Evolutionary conservation across 2,329 filamentous ascomycete species (phyloP).

Genomic region (Pseudopyrenochaeta lycopersici): DNA sequence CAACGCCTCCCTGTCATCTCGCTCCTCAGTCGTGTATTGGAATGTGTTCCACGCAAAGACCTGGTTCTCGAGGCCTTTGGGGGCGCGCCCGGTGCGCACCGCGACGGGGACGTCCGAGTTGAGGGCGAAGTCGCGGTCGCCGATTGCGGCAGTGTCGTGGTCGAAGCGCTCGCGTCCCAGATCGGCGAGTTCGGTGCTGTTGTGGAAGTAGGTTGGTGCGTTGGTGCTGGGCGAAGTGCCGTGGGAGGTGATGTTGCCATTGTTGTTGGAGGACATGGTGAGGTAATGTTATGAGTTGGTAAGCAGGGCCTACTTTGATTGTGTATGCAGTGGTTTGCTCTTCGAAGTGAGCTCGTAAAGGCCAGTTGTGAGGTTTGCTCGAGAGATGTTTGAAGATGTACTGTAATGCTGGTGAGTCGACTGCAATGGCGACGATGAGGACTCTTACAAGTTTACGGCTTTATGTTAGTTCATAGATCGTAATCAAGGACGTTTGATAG

Average conservation of each 20-base stretch:
- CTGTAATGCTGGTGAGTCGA: too few relatives aligned
- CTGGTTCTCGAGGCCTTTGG: conserved; percentile 34
- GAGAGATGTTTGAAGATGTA: too few relatives aligned
- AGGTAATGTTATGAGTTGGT: too few relatives aligned
- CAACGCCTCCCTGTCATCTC: conserved; percentile 35
- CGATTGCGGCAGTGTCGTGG: conserved; percentile 38
- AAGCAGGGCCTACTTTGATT: too few relatives aligned
- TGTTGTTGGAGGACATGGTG: neutral
- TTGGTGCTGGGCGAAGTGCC: neutral
- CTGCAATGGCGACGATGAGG: too few relatives aligned
- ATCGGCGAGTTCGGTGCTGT: conserved; percentile 34
- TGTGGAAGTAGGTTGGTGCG: conserved; percentile 13
- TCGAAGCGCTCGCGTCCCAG: conserved; percentile 41
- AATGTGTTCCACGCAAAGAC: conserved; percentile 43
- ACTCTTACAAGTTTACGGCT: too few relatives aligned
- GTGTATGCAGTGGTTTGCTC: too few relatives aligned
- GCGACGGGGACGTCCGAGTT: conserved; percentile 15
- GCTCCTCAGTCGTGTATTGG: conserved; percentile 35
- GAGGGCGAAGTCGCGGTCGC: conserved; percentile 39
- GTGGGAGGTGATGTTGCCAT: neutral
- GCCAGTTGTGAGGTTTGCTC: too few relatives aligned
- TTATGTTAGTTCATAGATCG: too few relatives aligned
- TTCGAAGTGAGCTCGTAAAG: too few relatives aligned
- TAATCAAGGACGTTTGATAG: too few relatives aligned
- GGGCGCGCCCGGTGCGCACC: conserved; percentile 30